Conservation (phyloP, 495 filamentous ascomycete species). For the Astrothelium subdiscretum region DNA sequence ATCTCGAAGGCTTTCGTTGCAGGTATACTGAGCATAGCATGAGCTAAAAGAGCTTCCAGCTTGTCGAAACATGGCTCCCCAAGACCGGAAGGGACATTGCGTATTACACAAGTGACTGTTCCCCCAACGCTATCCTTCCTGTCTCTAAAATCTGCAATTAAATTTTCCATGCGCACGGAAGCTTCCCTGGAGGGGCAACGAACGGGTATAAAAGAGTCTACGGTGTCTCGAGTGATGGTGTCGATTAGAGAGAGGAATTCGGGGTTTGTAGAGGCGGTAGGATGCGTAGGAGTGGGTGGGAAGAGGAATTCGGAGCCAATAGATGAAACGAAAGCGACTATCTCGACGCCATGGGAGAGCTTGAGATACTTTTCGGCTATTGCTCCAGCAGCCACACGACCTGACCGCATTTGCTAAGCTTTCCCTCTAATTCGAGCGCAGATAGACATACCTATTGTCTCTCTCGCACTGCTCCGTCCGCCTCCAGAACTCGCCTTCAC, state of each 20-base stretch:
- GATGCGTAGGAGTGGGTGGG: slow-evolving; percentile 64
- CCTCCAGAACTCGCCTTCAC: slow-evolving; percentile 89
- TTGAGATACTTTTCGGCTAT: slow-evolving; percentile 89
- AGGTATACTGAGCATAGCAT: slow-evolving; percentile 95
- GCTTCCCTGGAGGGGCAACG: slow-evolving; percentile 66
- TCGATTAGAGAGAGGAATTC: slow-evolving; percentile 68
- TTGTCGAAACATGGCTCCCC: slow-evolving; percentile 97
- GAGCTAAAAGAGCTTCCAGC: slow-evolving; percentile 83
- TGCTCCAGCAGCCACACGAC: slow-evolving; percentile 86
- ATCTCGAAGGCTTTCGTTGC: slow-evolving; percentile 97
- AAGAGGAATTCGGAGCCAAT: slow-evolving; percentile 77
- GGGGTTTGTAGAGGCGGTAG: slow-evolving; percentile 66
- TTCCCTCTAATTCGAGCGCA: too few relatives aligned
- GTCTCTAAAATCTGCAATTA: slow-evolving; percentile 72
- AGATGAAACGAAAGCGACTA: slow-evolving; percentile 80
- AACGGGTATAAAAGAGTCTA: slow-evolving; percentile 77
- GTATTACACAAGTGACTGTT: slow-evolving; percentile 91
- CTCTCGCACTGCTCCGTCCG: slow-evolving; percentile 80
- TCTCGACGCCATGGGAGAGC: slow-evolving; percentile 73
- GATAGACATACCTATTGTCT: too few relatives aligned
- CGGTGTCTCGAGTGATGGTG: slow-evolving; percentile 60
- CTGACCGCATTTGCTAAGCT: too few relatives aligned
- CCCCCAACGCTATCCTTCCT: slow-evolving; percentile 86
- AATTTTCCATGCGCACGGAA: slow-evolving; percentile 60
- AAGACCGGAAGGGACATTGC: slow-evolving; percentile 75